phyloP scores from a whole-genome alignment of 129 eudicot genomes.

The Artemisia tridentata region DNA sequence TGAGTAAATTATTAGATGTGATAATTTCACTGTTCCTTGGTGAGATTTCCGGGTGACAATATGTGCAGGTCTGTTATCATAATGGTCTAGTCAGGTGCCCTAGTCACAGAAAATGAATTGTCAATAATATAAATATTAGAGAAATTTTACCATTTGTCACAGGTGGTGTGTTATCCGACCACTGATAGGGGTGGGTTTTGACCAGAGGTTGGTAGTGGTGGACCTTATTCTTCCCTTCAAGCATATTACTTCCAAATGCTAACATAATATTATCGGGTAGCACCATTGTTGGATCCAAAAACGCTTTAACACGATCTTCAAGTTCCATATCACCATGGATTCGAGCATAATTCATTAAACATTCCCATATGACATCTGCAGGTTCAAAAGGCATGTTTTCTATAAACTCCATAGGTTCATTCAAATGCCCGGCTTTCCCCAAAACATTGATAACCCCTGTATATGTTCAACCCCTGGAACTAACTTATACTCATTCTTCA shows the following conservation, averaged over 20 bases:
- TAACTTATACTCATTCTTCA: conserved; percentile 32
- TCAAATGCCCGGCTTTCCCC: conserved; percentile 58
- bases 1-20: too few relatives aligned
- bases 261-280: conserved; percentile 18
- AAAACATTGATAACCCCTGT: conserved; percentile 36
- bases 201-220: too few relatives aligned
- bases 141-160: too few relatives aligned
- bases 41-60: too few relatives aligned
- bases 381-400: conserved; percentile 49
- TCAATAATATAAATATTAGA: too few relatives aligned
- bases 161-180: too few relatives aligned
- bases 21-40: too few relatives aligned
- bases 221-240: conserved; percentile 61
- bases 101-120: too few relatives aligned
- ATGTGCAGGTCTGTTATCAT: too few relatives aligned
- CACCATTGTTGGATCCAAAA: conserved; percentile 41
- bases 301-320: conserved; percentile 51
- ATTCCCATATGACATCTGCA: conserved; percentile 44
- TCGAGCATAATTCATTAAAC: conserved; percentile 40
- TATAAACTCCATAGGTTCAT: conserved; percentile 56
- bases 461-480: conserved; percentile 45
- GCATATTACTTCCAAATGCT: conserved; percentile 49
- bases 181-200: too few relatives aligned
- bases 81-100: too few relatives aligned
- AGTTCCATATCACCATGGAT: conserved; percentile 76